Evolutionary conservation across 2,329 filamentous ascomycete species (phyloP).

Genomic region (Emericellopsis atlantica): DNA sequence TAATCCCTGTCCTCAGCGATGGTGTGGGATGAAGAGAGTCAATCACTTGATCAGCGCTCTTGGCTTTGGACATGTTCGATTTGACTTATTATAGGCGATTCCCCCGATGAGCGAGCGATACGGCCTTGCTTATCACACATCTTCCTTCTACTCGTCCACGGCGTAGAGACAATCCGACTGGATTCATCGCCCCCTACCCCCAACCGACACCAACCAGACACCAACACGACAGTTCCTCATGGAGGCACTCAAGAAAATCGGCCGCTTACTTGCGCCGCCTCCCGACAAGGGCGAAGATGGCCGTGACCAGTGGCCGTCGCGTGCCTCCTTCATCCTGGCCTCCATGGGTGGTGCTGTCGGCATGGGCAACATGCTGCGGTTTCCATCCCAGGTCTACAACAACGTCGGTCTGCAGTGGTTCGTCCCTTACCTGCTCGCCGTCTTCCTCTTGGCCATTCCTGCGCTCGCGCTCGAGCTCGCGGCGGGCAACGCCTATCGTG

Average conservation of each 20-base stretch:
- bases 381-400: constrained; percentile 41
- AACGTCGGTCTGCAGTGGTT: constrained; percentile 45
- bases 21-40: too few relatives aligned
- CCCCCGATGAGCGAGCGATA: too few relatives aligned
- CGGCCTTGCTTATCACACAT: too few relatives aligned
- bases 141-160: too few relatives aligned
- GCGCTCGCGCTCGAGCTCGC: constrained; percentile 43
- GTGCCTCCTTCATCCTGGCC: constrained; percentile 12
- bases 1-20: too few relatives aligned
- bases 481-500: constrained; percentile 51
- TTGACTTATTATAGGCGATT: too few relatives aligned
- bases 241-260: not conserved
- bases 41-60: too few relatives aligned
- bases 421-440: constrained; percentile 36
- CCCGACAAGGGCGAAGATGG: constrained; percentile 11
- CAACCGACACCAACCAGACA: not conserved
- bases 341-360: constrained; percentile 36
- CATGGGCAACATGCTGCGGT: constrained; percentile 39
- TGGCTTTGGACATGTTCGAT: too few relatives aligned
- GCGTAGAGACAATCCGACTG: too few relatives aligned
- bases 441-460: constrained; percentile 40
- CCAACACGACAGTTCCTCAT: not conserved
- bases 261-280: not conserved
- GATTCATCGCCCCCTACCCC: too few relatives aligned
- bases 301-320: constrained; percentile 12